Evolutionary conservation across 148 eudicot genomes (phyloP).

Genomic region (Rhododendron henanense): DNA sequence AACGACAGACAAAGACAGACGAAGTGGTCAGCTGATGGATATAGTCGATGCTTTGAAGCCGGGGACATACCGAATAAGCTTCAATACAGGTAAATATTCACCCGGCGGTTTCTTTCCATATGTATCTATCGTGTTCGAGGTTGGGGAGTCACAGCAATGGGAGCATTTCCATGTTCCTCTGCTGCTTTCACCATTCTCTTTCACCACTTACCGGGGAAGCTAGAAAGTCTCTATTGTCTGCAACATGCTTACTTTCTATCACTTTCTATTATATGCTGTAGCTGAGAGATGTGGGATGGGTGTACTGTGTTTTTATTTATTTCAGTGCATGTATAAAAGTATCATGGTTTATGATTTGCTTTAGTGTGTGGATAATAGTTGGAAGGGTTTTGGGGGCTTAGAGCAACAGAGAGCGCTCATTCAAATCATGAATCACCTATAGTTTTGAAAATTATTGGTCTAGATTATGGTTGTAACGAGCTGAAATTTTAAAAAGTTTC

Average conservation of each 20-base stretch:
- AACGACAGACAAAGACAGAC: constrained; percentile 74
- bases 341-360: neutral
- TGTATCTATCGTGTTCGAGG: constrained; percentile 76
- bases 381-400: neutral
- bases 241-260: neutral
- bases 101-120: constrained; percentile 79
- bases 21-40: constrained; percentile 75
- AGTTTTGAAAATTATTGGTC: no score
- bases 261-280: neutral
- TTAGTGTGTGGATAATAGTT: neutral
- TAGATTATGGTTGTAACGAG: no score
- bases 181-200: constrained; percentile 84
- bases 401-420: no score
- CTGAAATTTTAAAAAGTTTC: no score
- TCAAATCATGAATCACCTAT: no score
- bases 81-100: constrained; percentile 66
- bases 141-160: constrained; percentile 69
- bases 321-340: neutral
- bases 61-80: constrained; percentile 75
- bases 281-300: neutral
- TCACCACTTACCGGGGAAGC: constrained; percentile 88
- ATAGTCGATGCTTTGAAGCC: constrained; percentile 61
- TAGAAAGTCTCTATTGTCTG: constrained; percentile 22
- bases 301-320: neutral
- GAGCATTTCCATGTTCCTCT: constrained; percentile 97